Evolutionary conservation across 2,329 filamentous ascomycete species (phyloP), one percentile per base, ranked within the genome.

Genomic region (Chaetomiaceae sp.): DNA sequence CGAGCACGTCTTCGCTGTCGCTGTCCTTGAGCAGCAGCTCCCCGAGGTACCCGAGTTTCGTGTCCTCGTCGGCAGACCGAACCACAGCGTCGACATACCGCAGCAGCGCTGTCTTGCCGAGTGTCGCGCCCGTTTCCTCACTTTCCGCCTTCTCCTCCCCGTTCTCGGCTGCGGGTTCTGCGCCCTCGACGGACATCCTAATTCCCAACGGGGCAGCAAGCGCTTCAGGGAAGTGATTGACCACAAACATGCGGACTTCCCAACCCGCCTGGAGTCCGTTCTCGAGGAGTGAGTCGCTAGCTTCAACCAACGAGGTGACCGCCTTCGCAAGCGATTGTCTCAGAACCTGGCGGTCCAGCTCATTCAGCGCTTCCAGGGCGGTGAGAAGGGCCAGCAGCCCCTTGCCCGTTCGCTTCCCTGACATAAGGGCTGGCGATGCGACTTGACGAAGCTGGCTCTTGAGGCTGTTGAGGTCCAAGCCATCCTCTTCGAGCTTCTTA

Each of bases 231-330:
- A 74, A 64, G 44, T 70, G 65, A 4, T 61, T 69, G 5, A 66
- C 64, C 10, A 78, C 57, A 48, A 78, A 73, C 3, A 65, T 69
- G 48, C 71, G 68, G 23, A 76, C 57, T 55, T 70, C 71, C 75
- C 76, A 78, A 5, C 72, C 74, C 8, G 55, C 47, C 30, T 58
- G 55, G n/a, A 48, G 45, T 8, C 56, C 51, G n/a, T 55, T 48
- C 7, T 42, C 31, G 20, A 62, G 53, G 12, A 62, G 51, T n/a
- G 47, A 48, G 27, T 59, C 53, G 31, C 62, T 61, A 7, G 48
- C 42, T 39, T 58, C 49, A 8, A 64, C 44, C 10, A 59, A 41
- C 3, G 50, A 47, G 2, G 50, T 34, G 9, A 55, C 52, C 13
- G 51, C 21, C 16, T 17, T 23, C 3, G 53, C 23, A 40, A 55